Evolutionary conservation across 345 rosid species (phyloP), one percentile per base, ranked within the genome.

Genomic region (Draba incana): DNA sequence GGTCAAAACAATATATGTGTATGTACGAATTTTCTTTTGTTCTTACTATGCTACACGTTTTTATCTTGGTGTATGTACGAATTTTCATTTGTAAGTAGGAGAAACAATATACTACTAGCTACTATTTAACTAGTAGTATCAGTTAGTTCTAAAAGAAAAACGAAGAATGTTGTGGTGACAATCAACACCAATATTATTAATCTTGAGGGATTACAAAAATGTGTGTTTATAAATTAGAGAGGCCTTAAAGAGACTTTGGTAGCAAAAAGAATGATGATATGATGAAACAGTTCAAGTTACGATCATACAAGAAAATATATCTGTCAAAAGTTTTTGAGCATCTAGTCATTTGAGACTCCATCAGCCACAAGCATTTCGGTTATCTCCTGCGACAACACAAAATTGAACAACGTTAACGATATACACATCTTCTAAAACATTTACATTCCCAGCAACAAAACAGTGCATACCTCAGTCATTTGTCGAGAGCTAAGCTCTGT

Each of bases 301-400:
- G 48, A 60, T 28, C 13, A 33, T 73, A 74, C 63, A 67, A 45
- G 27, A 62, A 12, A 33, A 52, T 67, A 16, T 66, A 50, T 57
- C 45, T 27, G 56, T 91, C 86, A 94, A 78, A 94, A 94, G 81
- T 92, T 94, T 90, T 81, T 86, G 52, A 94, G 82, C 69, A 94
- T 81, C 82, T 82, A 88, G 69, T 83, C 90, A 4, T 71, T 76
- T 4, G 88, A 77, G 55, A 94, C 86, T 43, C 98, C 99, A 62
- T 79, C 96, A 2, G 82, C 89, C 44, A 82, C 79, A 25, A 94
- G 93, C 46, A 88, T 80, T 39, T 90, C 69, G 15, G 92, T 84
- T 64, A 94, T 83, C 74, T 92, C 98, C 98, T 94, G 93, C 84
- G 81, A 42, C 15, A 69, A 14, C 55, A 60, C 30, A 63, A 15